Percentiles rank a stretch among this genome's conserved stretches.
phyloP scores from a whole-genome alignment of 2,329 filamentous ascomycete species.

The Botryosphaeria dothidea region DNA sequence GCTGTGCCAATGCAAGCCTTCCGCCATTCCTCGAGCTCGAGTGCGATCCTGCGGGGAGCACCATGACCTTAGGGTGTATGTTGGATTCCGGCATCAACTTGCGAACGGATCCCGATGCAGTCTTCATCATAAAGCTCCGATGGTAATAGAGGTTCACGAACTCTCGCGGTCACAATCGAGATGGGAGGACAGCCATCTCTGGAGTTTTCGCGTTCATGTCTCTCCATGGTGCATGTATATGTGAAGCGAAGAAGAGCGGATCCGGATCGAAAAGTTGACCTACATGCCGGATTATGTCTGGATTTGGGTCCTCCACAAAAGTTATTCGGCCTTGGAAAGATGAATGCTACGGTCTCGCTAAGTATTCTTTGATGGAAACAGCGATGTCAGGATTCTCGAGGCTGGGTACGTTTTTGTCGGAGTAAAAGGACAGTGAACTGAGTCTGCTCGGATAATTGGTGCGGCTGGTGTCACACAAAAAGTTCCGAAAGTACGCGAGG shows the following conservation, averaged over 20 bases:
- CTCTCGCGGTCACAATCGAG: conserved; percentile 14
- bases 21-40: neutral
- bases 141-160: conserved; percentile 24
- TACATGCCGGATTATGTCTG: neutral
- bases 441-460: no score
- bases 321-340: neutral
- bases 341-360: no score
- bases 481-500: no score
- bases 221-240: neutral
- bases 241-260: neutral
- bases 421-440: no score
- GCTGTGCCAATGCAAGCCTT: conserved; percentile 22
- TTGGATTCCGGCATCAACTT: neutral
- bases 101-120: neutral
- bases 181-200: conserved; percentile 24
- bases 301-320: neutral
- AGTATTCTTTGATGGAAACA: no score
- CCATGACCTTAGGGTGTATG: conserved; percentile 23
- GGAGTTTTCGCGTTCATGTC: conserved; percentile 17
- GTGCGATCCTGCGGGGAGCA: conserved; percentile 17
- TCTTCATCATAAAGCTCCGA: conserved; percentile 17
- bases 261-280: neutral
- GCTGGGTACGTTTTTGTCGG: no score
- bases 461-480: no score
- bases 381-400: no score